Percentiles rank a stretch among this genome's conserved stretches.
phyloP scores from a whole-genome alignment of 2,329 filamentous ascomycete species.

The Penicillium thymicola region DNA sequence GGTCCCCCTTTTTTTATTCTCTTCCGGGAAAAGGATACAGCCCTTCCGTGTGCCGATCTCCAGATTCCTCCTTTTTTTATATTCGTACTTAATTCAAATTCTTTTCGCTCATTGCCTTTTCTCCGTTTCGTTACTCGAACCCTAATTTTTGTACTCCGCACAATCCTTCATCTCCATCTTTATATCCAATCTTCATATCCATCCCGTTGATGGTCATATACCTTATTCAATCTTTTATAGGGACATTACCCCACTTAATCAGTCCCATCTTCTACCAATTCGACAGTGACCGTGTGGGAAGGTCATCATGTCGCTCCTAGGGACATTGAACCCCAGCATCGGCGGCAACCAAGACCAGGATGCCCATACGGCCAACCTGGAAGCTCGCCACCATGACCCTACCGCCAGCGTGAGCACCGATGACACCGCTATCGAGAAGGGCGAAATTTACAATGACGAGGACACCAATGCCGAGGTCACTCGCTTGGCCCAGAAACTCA shows the following conservation, averaged over 20 bases:
- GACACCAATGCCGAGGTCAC: slow-evolving; percentile 30
- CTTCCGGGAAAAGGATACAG: background rate
- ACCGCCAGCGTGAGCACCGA: slow-evolving; percentile 24
- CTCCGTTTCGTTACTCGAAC: background rate
- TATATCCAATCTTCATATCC: background rate
- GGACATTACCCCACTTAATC: background rate
- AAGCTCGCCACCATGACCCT: slow-evolving; percentile 20
- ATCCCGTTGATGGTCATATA: background rate
- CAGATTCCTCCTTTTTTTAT: background rate
- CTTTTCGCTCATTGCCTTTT: background rate
- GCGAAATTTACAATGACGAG: slow-evolving; percentile 25
- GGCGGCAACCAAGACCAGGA: slow-evolving; percentile 4
- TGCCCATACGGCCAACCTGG: background rate
- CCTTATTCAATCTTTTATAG: background rate
- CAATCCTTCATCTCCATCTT: too few species aligned
- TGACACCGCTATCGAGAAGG: slow-evolving; percentile 27
- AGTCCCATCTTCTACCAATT: background rate
- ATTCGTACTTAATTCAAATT: background rate
- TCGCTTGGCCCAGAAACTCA: slow-evolving; percentile 35
- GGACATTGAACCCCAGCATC: slow-evolving; percentile 33
- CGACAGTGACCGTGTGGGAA: background rate
- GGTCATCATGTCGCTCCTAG: slow-evolving; percentile 34
- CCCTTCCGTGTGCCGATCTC: background rate
- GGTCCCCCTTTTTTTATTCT: background rate
- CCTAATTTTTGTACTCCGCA: background rate